Evolutionary conservation across 2,329 filamentous ascomycete genomes (phyloP).

Genomic region (Tolypocladium pustulatum): DNA sequence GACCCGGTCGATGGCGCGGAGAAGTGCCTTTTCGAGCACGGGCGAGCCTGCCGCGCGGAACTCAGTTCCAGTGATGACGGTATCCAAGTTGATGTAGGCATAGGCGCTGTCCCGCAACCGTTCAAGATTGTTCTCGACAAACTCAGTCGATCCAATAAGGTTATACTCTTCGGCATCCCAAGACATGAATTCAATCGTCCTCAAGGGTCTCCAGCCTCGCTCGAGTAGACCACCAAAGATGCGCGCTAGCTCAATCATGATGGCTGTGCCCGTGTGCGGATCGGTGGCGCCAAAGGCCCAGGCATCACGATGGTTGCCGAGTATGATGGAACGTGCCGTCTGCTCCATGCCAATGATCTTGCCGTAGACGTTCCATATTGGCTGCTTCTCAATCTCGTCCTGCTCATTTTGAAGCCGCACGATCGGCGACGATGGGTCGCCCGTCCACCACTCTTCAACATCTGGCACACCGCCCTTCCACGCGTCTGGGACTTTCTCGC

Average conservation of each 20-base stretch:
- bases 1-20: slow-evolving; percentile 64
- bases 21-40: slow-evolving; percentile 61
- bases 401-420: slow-evolving; percentile 80
- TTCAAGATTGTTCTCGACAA: slow-evolving; percentile 76
- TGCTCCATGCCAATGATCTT: slow-evolving; percentile 79
- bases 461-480: slow-evolving; percentile 74
- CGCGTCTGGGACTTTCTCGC: slow-evolving; percentile 52
- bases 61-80: slow-evolving; percentile 62
- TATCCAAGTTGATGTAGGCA: slow-evolving; percentile 87
- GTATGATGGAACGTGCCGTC: slow-evolving; percentile 68
- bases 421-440: slow-evolving; percentile 60
- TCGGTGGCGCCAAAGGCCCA: slow-evolving; percentile 85
- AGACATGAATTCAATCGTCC: slow-evolving; percentile 94
- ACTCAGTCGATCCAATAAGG: slow-evolving; percentile 86
- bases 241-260: slow-evolving; percentile 80
- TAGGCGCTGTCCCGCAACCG: slow-evolving; percentile 62
- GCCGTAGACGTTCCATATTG: slow-evolving; percentile 87
- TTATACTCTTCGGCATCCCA: slow-evolving; percentile 97
- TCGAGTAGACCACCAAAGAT: slow-evolving; percentile 70
- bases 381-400: slow-evolving; percentile 70
- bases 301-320: slow-evolving; percentile 89
- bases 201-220: slow-evolving; percentile 78
- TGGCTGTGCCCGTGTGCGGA: slow-evolving; percentile 77
- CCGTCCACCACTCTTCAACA: slow-evolving; percentile 74
- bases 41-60: slow-evolving; percentile 77